phyloP scores from a whole-genome alignment of 2,329 filamentous ascomycete species.

The Aspergillus sp. region DNA sequence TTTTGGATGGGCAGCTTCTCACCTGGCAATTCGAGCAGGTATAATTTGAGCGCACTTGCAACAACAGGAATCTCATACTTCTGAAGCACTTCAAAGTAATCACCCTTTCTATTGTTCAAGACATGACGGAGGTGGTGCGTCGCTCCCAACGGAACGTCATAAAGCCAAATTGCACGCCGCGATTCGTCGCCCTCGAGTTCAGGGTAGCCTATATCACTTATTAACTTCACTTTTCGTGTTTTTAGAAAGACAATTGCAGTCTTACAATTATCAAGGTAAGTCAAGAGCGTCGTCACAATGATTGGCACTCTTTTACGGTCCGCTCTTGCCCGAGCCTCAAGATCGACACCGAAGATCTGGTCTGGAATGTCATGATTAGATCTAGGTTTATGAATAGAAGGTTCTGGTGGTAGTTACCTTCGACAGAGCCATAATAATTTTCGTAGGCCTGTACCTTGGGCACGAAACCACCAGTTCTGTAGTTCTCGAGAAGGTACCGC shows the following conservation, averaged over 20 bases:
- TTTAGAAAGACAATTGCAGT: neutral
- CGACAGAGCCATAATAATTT: conserved; percentile 98
- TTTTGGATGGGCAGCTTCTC: conserved; percentile 38
- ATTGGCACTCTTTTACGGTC: conserved; percentile 94
- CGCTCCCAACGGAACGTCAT: conserved; percentile 81
- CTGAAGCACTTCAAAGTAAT: conserved; percentile 73
- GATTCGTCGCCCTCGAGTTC: conserved; percentile 96
- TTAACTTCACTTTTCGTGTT: conserved; percentile 2
- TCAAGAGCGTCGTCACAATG: conserved; percentile 88
- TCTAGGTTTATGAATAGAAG: neutral
- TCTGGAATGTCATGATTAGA: conserved; percentile 49
- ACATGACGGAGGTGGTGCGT: conserved; percentile 80
- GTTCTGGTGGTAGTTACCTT: conserved; percentile 49
- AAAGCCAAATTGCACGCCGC: conserved; percentile 87
- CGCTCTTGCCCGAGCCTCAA: conserved; percentile 89
- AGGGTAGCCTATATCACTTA: conserved; percentile 67
- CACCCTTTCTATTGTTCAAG: conserved; percentile 83
- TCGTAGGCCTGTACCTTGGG: conserved; percentile 92
- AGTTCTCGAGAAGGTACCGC: conserved; percentile 92
- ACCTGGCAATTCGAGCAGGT: conserved; percentile 92
- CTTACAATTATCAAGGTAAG: conserved; percentile 82
- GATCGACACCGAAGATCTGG: conserved; percentile 94
- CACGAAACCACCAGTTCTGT: conserved; percentile 88
- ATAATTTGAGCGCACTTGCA: conserved; percentile 88
- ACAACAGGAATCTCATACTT: conserved; percentile 94